Conservation (phyloP, 345 rosid species). For the Dovyalis caffra region DNA sequence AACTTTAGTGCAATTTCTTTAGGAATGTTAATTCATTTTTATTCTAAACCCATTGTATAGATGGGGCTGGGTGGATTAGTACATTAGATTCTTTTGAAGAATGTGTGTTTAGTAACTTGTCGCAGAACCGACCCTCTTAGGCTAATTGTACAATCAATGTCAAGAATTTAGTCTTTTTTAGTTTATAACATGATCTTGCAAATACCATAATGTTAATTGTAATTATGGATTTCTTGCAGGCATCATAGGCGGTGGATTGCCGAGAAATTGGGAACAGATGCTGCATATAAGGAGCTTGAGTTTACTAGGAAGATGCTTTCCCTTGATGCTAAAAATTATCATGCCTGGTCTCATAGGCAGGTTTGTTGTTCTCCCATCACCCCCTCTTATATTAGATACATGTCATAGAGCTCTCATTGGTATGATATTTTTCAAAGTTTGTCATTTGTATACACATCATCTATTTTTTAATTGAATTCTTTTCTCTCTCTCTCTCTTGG, state of each 20-base stretch:
- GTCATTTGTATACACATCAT: background rate
- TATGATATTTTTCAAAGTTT: background rate
- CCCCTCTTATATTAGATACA: background rate
- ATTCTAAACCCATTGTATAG: background rate
- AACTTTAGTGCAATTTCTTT: background rate
- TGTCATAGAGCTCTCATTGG: background rate
- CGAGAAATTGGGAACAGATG: conserved; percentile 72
- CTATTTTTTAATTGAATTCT: background rate
- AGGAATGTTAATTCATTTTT: background rate
- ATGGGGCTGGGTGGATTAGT: background rate
- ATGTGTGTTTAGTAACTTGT: no score
- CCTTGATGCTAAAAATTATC: conserved; percentile 81
- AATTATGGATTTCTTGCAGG: conserved; percentile 39
- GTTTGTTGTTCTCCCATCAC: conserved; percentile 34
- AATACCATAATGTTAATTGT: background rate
- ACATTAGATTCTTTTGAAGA: background rate
- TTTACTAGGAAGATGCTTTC: conserved; percentile 60
- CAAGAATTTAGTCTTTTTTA: background rate
- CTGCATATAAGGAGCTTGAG: conserved; percentile 56
- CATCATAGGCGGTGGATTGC: conserved; percentile 98
- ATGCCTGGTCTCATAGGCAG: conserved; percentile 98
- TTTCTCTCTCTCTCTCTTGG: background rate
- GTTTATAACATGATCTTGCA: background rate
- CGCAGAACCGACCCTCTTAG: background rate
- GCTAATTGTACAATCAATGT: background rate